Base-by-base conservation (phyloP, 345 rosid species). In the Theobroma cacao region DNA sequence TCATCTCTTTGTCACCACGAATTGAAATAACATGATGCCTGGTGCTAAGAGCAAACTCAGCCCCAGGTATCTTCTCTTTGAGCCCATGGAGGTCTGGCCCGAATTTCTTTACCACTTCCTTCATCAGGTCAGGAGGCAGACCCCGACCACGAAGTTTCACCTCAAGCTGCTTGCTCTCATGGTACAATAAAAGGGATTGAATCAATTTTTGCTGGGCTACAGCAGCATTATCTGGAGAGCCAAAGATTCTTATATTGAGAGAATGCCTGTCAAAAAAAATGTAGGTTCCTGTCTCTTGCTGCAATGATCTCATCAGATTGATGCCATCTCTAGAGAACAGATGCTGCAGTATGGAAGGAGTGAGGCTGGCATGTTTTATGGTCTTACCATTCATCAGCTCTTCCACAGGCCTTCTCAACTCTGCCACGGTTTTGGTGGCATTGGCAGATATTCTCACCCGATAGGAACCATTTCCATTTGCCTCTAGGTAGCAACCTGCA, bases 371-470 rank as follows among this genome's bases (percentile, higher is more conserved):
- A 80, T 89, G 91, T 52, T 87, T 82, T 40, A 95, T 66, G 14
- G 75, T 87, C 82, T 81, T 89, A 26, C 98, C 98, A 84, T 82
- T 89, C 86, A 89, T 85, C 65, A 95, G 90, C 84, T 87, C 91
- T 85, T 95, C 98, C 34, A 95, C 89, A 2, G 89, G 91, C 79
- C 86, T 84, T 77, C 98, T 89, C 87, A 91, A 81, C 83, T 90
- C 98, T n/a, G 97, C 95, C 30, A 90, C 90, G 26, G 80, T 88
- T 85, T 83, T 90, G 72, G 94, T 95, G 52, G 95, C 97, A 84
- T 86, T 87, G 72, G 96, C 90, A 75, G 86, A 87, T 62, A 95
- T 87, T 80, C 72, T 88, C 75, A 91, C 91, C 31, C 94, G 89
- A 78, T 82, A 87, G 48, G 94, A 89, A 74, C 97, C 94, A 69